Evolutionary conservation across 495 filamentous ascomycete genomes (phyloP).

Genomic region (Aspergillus coremiiformis): DNA sequence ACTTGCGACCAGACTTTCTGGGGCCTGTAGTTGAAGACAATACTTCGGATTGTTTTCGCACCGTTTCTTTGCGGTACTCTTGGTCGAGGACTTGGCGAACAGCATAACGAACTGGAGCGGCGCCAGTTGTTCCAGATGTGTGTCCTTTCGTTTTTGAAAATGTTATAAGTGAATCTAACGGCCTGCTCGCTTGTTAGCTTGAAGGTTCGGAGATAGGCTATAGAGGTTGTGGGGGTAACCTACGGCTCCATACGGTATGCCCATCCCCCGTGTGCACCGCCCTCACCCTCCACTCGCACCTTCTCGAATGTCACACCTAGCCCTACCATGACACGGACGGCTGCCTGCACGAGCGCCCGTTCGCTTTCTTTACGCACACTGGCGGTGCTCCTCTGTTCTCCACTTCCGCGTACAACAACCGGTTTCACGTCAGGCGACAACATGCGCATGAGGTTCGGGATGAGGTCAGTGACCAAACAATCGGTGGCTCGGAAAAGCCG

Average conservation of each 20-base stretch:
- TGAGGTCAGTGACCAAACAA: constrained; percentile 67
- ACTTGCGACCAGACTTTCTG: constrained; percentile 20
- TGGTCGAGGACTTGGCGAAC: constrained; percentile 88
- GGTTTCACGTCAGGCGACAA: constrained; percentile 86
- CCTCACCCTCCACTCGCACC: constrained; percentile 65
- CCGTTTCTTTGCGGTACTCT: constrained; percentile 66
- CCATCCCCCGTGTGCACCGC: constrained; percentile 53
- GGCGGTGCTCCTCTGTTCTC: constrained; percentile 58
- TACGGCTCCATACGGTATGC: constrained; percentile 94
- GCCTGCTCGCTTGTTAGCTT: constrained; percentile 32
- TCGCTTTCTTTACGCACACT: constrained; percentile 81
- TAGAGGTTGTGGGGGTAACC: constrained; percentile 26
- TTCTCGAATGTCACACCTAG: constrained; percentile 76
- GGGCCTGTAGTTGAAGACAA: constrained; percentile 45
- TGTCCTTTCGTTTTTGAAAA: constrained; percentile 34
- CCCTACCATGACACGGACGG: constrained; percentile 71
- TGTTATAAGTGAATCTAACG: constrained; percentile 57
- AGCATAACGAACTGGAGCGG: constrained; percentile 72
- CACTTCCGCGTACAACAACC: constrained; percentile 73
- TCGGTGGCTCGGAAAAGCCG: constrained; percentile 71
- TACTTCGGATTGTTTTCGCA: constrained; percentile 50
- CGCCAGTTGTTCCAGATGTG: constrained; percentile 27
- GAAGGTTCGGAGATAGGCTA: constrained; percentile 5
- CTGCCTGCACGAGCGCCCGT: constrained; percentile 66
- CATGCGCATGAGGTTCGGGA: constrained; percentile 76